Base-by-base conservation (phyloP, 257 asterid species). In the Hygrophila difformis region DNA sequence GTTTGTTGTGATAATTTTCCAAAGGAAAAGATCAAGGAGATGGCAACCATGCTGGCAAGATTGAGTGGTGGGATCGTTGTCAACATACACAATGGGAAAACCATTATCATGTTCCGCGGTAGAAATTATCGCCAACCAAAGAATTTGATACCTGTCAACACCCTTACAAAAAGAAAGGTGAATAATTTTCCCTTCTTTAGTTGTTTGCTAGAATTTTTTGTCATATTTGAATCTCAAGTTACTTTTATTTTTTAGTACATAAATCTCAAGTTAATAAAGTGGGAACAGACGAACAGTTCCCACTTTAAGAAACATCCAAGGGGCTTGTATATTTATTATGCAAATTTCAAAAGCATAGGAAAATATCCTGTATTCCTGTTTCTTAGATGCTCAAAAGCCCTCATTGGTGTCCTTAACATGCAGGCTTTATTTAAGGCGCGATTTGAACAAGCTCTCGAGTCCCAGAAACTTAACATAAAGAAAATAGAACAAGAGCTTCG, bases 51-150 rank as follows among this genome's bases (percentile, higher is more conserved):
- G 94, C 66, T 86, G 13, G 92, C 97, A 31, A 84, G 99, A 63
- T 66, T 86, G 71, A 91, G 99, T 46, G 94, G 97, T 33, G 99
- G 95, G 47, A 69, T 91, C 11, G 97, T 83, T 35, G 78, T 86
- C 19, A 86, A 91, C 58, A 36, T 91, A 44, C 97, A 91, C 64
- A 81, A 86, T 51, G 74, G 70, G 57, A 91, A 82, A 63, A 91
- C 95, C 13, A 82, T 91, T 57, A 91, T 86, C 49, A 82, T 91
- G 96, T 91, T 86, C 39, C 89, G 94, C 47, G 96, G 99, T 39
- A 76, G 99, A 70, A 91, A 91, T 62, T 86, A 86, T 74, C 89
- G 95, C 13, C 97, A 91, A 29, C 99, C 99, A 15, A 91, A 86
- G 84, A 82, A 74, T 75, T 59, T 91, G 82, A 91, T 80, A 67